phyloP scores from a whole-genome alignment of 2,329 filamentous ascomycete species.

The Paraconiothyrium brasiliense region DNA sequence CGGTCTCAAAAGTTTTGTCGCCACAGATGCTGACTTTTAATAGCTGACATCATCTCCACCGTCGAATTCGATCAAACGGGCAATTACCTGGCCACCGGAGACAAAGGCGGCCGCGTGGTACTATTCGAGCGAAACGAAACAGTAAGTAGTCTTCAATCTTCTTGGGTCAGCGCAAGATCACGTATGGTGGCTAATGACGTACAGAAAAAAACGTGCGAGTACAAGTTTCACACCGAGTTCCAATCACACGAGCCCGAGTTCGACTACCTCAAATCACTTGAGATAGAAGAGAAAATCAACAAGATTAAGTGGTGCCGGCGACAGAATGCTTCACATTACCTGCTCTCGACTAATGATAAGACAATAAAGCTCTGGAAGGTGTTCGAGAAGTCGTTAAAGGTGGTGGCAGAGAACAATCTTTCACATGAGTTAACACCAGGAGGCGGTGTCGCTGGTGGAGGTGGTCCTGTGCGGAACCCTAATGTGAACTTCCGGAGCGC shows the following conservation, averaged over 20 bases:
- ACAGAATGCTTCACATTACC: conserved; percentile 97
- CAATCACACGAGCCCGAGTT: conserved; percentile 99
- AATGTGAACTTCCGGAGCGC: conserved; percentile 80
- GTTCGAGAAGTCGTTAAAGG: conserved; percentile 98
- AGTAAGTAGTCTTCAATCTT: conserved; percentile 61
- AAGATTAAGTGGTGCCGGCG: conserved; percentile 99
- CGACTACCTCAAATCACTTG: conserved; percentile 97
- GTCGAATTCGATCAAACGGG: conserved; percentile 91
- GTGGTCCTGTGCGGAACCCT: conserved; percentile 78
- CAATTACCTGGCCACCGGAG: conserved; percentile 89
- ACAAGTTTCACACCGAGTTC: conserved; percentile 99
- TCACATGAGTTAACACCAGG: conserved; percentile 90
- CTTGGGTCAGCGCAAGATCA: background rate
- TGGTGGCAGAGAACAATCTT: conserved; percentile 98
- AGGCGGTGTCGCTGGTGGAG: conserved; percentile 74
- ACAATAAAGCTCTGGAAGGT: conserved; percentile 99
- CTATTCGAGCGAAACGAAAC: conserved; percentile 95
- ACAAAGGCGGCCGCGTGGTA: conserved; percentile 86
- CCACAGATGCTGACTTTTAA: conserved; percentile 25
- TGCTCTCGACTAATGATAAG: conserved; percentile 99
- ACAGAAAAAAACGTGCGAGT: conserved; percentile 99
- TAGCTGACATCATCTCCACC: conserved; percentile 90
- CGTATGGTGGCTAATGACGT: conserved; percentile 22
- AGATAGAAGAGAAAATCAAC: conserved; percentile 99
- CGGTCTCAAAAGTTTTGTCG: background rate